Evolutionary conservation across 2,329 filamentous ascomycete genomes (phyloP), one percentile per base, ranked within the genome.

Genomic region (Sclerotinia minor): DNA sequence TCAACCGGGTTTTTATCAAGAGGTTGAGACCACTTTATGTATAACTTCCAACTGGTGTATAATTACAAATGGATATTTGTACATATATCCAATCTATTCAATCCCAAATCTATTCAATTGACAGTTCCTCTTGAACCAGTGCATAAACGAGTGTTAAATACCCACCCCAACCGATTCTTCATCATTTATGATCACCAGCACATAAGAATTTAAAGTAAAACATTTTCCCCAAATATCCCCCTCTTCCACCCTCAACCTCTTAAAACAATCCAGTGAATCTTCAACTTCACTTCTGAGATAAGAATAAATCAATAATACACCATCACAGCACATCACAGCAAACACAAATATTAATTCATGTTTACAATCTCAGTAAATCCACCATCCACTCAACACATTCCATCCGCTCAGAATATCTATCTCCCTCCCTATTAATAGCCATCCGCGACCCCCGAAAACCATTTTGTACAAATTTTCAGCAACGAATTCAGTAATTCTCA

Each of bases 361-460:
- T 38, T 38, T 38, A 38, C 35, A 38, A 38, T 38, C 35, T 38
- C 35, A 38, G 9, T 9, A 38, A 38, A 38, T 38, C 9, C 5
- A 38, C 35, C 35, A 38, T 38, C 2, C 32, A 6, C 7, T 35
- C 5, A 35, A 35, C 32, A 35, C 32, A 35, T 35, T 8, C 7
- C 32, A 6, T 7, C 32, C 32, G 8, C 7, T 35, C 32, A 35
- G 32, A 35, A 7, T 35, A 35, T 35, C 5, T 7, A 35, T 7
- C 4, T 35, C 32, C 32, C 32, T 35, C 5, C 5, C 32, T 35
- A 44, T 85, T 88, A 68, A 89, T 80, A 61, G 89, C 80, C 57
- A 87, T 76, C 0, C 87, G 85, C 0, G 87, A 85, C 0, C 85
- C 8, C 32, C 32, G 8, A 35, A 35, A 35, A 35, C 5, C 5